Base-by-base conservation (phyloP, 2,329 filamentous ascomycete genomes). In the Helotiales sp. region DNA sequence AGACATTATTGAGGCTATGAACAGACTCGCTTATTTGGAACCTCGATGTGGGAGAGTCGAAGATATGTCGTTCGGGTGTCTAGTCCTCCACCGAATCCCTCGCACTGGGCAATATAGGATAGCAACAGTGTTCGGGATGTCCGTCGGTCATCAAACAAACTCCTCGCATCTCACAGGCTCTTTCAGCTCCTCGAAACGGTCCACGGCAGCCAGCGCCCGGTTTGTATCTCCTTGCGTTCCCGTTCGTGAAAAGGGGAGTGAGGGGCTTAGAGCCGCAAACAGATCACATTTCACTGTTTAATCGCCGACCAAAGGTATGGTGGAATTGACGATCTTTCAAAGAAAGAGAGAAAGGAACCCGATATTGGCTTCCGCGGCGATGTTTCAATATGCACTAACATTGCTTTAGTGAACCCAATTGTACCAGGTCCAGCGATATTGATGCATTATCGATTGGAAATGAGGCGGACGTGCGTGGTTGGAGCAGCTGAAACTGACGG, bases 61-160 rank as follows among this genome's bases (percentile, higher is more conserved):
- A 44, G n/a, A 40, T 13, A 19, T 10, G n/a, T 49, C 46, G 27
- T 49, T 17, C 31, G 27, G 15, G 30, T 24, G 24, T 42, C 19
- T 19, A 44, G 5, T 25, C 9, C 22, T 27, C 12, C 10, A 2
- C 27, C n/a, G 4, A 12, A 25, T 25, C 40, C 5, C 7, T 12
- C 40, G 24, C 40, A 12, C 40, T 44, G 40, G 15, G 40, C 22
- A 27, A 44, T 27, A 25, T 44, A 24, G 27, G n/a, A 19, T 31
- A 30, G 25, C 15, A 33, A 13, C 29, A 15, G 5, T 46, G n/a
- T 38, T 24, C 58, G 56, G 56, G 44, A 46, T 22, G 51, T 29
- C 47, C 59, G 54, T 65, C 58, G 52, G 29, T 58, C 33, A 63
- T 64, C 54, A 61, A 61, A 59, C 64, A 54, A 36, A n/a, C 31